A percentile compares a stretch with the other conserved stretches of the same genome.
Evolutionary conservation across 2,329 filamentous ascomycete species (phyloP).

Genomic region (Sclerotinia trifoliorum): DNA sequence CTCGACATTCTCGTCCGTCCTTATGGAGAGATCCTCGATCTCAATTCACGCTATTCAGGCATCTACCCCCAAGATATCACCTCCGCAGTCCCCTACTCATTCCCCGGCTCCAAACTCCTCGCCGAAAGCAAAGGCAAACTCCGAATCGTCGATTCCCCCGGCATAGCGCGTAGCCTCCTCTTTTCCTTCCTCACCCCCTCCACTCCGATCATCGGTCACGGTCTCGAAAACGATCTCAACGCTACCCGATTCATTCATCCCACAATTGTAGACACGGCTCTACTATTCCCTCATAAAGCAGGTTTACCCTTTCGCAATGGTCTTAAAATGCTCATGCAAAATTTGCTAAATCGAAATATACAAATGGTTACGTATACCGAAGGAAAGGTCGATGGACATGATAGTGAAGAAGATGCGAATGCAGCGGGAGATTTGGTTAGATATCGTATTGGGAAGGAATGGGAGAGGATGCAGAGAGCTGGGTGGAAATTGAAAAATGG

Average conservation of each 20-base stretch:
- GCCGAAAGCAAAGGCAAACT: conserved; percentile 48
- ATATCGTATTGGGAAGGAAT: conserved; percentile 66
- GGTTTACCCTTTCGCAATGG: conserved; percentile 76
- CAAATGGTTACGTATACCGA: conserved; percentile 63
- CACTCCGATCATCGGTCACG: conserved; percentile 88
- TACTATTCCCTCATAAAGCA: conserved; percentile 75
- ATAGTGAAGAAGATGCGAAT: conserved; percentile 87
- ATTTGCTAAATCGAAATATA: conserved; percentile 71
- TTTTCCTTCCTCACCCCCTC: conserved; percentile 71
- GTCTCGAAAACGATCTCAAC: conserved; percentile 93
- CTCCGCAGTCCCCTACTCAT: conserved; percentile 58
- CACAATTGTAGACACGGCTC: conserved; percentile 77
- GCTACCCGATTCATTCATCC: conserved; percentile 78
- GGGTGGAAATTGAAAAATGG: conserved; percentile 66
- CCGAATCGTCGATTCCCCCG: conserved; percentile 73
- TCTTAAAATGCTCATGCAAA: conserved; percentile 71
- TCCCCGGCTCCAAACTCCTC: conserved; percentile 23
- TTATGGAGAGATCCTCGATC: conserved; percentile 77
- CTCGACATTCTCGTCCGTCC: conserved; percentile 85
- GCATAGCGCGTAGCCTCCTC: conserved; percentile 71
- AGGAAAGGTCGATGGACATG: conserved; percentile 62
- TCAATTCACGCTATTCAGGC: conserved; percentile 91
- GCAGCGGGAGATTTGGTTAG: conserved; percentile 85
- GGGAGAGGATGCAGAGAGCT: conserved; percentile 61
- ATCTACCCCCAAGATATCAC: conserved; percentile 76